These are phyloP conservation scores for Arthrobotrys sinensis DNA, from an alignment of 2,329 filamentous ascomycete genomes.

Conservation along the genomic window DNA sequence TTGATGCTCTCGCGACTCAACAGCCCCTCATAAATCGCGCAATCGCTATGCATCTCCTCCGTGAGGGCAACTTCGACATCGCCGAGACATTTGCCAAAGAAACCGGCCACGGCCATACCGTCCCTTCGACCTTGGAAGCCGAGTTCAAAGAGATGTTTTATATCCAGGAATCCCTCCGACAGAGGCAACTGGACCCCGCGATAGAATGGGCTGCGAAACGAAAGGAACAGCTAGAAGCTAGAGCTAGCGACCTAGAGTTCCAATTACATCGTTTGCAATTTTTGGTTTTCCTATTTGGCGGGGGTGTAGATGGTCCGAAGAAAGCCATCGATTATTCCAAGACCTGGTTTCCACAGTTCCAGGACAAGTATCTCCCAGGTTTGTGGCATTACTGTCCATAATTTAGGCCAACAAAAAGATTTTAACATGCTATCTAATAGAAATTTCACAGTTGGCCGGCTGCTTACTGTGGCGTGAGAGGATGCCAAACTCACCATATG, in stretches of 20 bases:
- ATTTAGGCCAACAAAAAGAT: not conserved
- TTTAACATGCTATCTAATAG: slow-evolving; percentile 65
- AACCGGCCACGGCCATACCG: slow-evolving; percentile 70
- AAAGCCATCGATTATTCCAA: slow-evolving; percentile 83
- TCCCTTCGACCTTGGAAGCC: slow-evolving; percentile 76
- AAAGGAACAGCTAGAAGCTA: slow-evolving; percentile 78
- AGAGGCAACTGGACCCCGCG: slow-evolving; percentile 79
- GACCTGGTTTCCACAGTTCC: slow-evolving; percentile 81
- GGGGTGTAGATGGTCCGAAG: slow-evolving; percentile 69
- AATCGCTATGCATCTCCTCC: slow-evolving; percentile 94
- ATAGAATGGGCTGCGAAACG: slow-evolving; percentile 88
- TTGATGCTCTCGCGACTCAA: slow-evolving; percentile 83
- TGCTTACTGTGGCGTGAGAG: slow-evolving; percentile 86
- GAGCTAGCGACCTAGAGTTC: slow-evolving; percentile 94
- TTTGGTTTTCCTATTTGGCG: slow-evolving; percentile 83
- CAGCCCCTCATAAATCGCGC: slow-evolving; percentile 87
- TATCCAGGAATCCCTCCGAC: slow-evolving; percentile 84
- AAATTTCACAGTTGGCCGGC: slow-evolving; percentile 85
- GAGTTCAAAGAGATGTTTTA: slow-evolving; percentile 92
- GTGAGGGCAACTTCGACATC: slow-evolving; percentile 92
- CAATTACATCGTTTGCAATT: slow-evolving; percentile 92
- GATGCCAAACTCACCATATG: slow-evolving; percentile 82
- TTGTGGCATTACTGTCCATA: not conserved
- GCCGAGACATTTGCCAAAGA: slow-evolving; percentile 88
- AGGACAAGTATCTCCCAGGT: slow-evolving; percentile 77